Base-by-base conservation (phyloP, 257 asterid genomes). In the Coffea canephora region DNA sequence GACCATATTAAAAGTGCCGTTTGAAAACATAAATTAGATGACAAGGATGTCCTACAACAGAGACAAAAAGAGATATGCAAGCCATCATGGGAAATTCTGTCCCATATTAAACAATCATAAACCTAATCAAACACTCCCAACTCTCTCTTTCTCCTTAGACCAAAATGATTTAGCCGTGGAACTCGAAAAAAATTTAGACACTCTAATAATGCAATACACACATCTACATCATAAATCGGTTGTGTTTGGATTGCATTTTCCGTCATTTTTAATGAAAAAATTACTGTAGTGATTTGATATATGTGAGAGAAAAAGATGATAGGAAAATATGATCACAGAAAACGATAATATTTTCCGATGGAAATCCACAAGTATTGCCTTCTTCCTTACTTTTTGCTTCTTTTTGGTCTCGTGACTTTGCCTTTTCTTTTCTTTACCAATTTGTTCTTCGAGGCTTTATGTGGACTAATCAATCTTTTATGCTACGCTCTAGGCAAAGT, bases 21-120 rank as follows among this genome's bases (percentile, higher is more conserved):
- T 4, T 39, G 43, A 39, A 39, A 39, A 39, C 43, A 39, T 39
- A 3, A 39, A 39, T 39, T 39, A 39, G 43, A 39, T 39, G 43
- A 39, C 41, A 65, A n/a, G 1, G 25, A 69, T 70, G 80, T 23
- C 84, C 78, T 82, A 80, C 79, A 23, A 50, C 69, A 82, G 84
- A 80, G 84, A 82, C 88, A 80, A 82, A 76, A 77, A 64, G 84
- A 74, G 54, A 64, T 50, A 80, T 19, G 31, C 69, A 80, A 75
- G 82, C 31, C 73, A 50, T 39, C 9, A 48, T 69, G 25, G 64
- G 77, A 80, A 77, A 74, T 52, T 50, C 64, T 75, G 79, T 71
- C 80, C 61, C 73, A 6, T 34, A 77, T 79, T 86, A 83, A 78
- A 75, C 65, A 68, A 69, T 77, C 66, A 81, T 41, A 75, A 74